Base-by-base conservation (phyloP, 2,329 filamentous ascomycete species). In the Hypoxylon sp. region DNA sequence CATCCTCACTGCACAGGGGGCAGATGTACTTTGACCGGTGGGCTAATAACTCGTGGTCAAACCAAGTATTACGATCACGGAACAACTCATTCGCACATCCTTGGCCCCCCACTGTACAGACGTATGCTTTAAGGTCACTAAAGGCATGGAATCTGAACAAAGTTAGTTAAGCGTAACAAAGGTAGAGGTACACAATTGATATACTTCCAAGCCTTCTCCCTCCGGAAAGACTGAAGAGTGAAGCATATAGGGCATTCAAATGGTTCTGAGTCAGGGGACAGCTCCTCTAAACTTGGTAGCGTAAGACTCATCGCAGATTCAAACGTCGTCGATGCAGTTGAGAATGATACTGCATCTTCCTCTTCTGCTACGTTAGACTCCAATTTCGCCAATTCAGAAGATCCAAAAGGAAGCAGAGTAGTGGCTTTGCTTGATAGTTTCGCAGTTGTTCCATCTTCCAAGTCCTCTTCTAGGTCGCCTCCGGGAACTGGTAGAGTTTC, bases 211-310 rank as follows among this genome's bases (percentile, higher is more conserved):
- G 57, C 47, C 24, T 60, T 52, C 13, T 60, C 48, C 24, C 8
- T 44, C 11, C n/a, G 13, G 17, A 60, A 60, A 8, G 24, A 51
- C 21, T 52, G 57, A 24, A 53, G 47, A 21, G 32, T 52, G 24
- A 44, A 46, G 48, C 57, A 60, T 52, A 60, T 46, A 2, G 57
- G 57, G 31, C 57, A 60, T 24, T 52, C 35, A 46, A 60, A 60
- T 1, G 57, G 21, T 13, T 50, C 19, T 27, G n/a, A 42, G 32
- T 60, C 17, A 11, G 57, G 57, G 4, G 47, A 32, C 17, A 60
- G 11, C 6, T 52, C 57, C n/a, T 46, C 11, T 31, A 59, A 19
- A 17, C 47, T 52, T 5, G 57, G 57, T 7, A 60, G 8, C 17
- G 19, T 17, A 11, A 21, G 47, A 10, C 24, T 32, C 21, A 17